Conservation (phyloP, 2,329 filamentous ascomycete genomes). For the Sarocladium oryzae region DNA sequence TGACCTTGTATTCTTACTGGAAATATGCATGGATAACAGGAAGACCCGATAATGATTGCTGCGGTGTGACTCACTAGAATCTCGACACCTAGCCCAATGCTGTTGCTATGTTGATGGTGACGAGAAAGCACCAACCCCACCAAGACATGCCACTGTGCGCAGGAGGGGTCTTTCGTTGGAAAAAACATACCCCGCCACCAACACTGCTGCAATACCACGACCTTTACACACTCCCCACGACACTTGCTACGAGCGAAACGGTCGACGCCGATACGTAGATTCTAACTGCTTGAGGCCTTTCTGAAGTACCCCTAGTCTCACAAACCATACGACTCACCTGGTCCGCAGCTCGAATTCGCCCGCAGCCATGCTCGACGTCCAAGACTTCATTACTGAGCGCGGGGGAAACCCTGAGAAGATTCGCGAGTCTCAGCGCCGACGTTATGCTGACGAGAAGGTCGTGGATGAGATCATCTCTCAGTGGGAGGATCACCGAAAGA, state of each 20-base stretch:
- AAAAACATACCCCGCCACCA: too few species aligned
- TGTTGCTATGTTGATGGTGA: too few species aligned
- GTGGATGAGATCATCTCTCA: conserved; percentile 87
- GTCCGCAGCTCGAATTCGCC: neutral
- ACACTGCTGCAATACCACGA: too few species aligned
- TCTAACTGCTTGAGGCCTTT: too few species aligned
- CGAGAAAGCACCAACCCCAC: too few species aligned
- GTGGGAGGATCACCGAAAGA: conserved; percentile 79
- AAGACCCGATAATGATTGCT: neutral
- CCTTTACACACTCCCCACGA: too few species aligned
- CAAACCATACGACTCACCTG: too few species aligned
- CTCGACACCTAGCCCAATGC: neutral
- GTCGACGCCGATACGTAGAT: too few species aligned
- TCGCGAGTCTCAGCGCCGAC: conserved; percentile 80
- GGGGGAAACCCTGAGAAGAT: conserved; percentile 90
- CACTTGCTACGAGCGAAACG: too few species aligned
- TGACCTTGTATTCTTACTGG: neutral
- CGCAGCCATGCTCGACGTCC: conserved; percentile 62
- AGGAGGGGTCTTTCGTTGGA: too few species aligned
- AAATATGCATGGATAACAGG: neutral
- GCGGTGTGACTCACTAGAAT: neutral
- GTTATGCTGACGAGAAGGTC: conserved; percentile 71
- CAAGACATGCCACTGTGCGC: too few species aligned
- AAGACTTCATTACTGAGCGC: conserved; percentile 76
- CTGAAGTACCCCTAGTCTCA: too few species aligned